Conservation (phyloP, 495 filamentous ascomycete genomes). For the Aspergillus saccharolyticus region DNA sequence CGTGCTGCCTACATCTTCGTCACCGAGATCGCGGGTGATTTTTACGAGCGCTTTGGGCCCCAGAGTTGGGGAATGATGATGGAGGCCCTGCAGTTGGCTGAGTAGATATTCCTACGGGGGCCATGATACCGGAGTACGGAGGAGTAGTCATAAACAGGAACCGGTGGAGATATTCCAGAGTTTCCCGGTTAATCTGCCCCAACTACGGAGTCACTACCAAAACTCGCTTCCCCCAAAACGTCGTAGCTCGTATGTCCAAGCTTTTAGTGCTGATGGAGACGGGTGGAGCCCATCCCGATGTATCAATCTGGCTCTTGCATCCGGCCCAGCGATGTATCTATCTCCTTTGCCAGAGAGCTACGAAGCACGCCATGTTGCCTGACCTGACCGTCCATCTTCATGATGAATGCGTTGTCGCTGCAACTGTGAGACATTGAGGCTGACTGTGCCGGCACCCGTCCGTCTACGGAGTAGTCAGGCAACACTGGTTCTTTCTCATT, state of each 20-base stretch:
- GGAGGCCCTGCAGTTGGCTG: conserved; percentile 9
- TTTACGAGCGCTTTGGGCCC: conserved; percentile 17
- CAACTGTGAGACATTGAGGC: neutral
- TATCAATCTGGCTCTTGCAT: neutral
- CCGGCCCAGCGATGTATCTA: neutral
- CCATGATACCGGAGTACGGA: too few relatives aligned
- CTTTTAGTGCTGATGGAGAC: neutral
- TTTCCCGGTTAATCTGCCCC: neutral
- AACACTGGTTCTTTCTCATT: neutral
- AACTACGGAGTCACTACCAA: too few relatives aligned
- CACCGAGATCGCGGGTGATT: conserved; percentile 14
- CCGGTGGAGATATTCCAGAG: neutral
- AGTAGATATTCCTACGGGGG: too few relatives aligned
- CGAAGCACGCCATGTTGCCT: neutral
- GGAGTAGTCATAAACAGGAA: neutral
- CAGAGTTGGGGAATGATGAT: conserved; percentile 12
- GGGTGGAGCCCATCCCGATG: neutral
- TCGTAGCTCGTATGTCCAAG: neutral
- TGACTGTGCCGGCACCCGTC: too few relatives aligned
- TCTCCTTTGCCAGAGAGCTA: neutral
- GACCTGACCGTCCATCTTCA: neutral
- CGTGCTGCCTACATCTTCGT: conserved; percentile 14
- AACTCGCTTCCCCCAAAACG: neutral
- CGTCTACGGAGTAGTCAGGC: neutral
- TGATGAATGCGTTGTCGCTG: neutral